A percentile compares a stretch with the other conserved stretches of the same genome.
phyloP scores from a whole-genome alignment of 108 stramenopile species.

The Pseudonitzschia multiseries region DNA sequence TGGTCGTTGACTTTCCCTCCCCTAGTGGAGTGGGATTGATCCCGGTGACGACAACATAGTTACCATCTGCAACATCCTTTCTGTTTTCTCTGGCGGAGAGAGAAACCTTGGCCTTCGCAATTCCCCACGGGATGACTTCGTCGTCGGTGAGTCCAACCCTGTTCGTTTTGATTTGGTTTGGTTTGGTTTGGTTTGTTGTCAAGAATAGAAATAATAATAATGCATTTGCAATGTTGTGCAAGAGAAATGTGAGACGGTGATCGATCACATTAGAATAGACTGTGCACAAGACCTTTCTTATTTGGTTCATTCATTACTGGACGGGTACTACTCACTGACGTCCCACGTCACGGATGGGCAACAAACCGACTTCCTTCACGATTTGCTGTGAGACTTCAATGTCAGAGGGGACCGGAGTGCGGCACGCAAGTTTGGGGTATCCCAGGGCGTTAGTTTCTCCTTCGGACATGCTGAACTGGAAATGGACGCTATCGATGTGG shows the following conservation, averaged over 20 bases:
- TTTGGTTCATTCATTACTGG: too few relatives aligned
- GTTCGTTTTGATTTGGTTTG: not conserved
- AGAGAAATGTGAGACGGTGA: not conserved
- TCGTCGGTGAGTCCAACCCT: slow-evolving; percentile 69
- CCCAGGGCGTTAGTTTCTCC: slow-evolving; percentile 47
- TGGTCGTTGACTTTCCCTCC: slow-evolving; percentile 97
- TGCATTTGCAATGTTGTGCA: not conserved
- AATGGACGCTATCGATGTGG: too few relatives aligned
- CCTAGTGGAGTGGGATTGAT: slow-evolving; percentile 99
- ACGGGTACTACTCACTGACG: slow-evolving; percentile 48
- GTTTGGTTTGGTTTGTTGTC: not conserved
- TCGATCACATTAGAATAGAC: too few relatives aligned
- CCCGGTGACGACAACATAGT: slow-evolving; percentile 98
- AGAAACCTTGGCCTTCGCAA: slow-evolving; percentile 92
- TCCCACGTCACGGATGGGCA: slow-evolving; percentile 71
- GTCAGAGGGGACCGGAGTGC: slow-evolving; percentile 78
- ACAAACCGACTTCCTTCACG: slow-evolving; percentile 79
- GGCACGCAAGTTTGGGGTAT: slow-evolving; percentile 65
- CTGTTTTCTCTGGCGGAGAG: slow-evolving; percentile 61
- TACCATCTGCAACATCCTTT: slow-evolving; percentile 71
- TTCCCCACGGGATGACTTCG: slow-evolving; percentile 96
- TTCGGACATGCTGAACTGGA: not conserved
- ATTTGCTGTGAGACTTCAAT: slow-evolving; percentile 83
- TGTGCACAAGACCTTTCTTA: too few relatives aligned
- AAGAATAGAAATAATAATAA: not conserved